These are phyloP conservation scores for Colletotrichum abscissum DNA, from an alignment of 2,329 filamentous ascomycete genomes.

Conservation along the genomic window DNA sequence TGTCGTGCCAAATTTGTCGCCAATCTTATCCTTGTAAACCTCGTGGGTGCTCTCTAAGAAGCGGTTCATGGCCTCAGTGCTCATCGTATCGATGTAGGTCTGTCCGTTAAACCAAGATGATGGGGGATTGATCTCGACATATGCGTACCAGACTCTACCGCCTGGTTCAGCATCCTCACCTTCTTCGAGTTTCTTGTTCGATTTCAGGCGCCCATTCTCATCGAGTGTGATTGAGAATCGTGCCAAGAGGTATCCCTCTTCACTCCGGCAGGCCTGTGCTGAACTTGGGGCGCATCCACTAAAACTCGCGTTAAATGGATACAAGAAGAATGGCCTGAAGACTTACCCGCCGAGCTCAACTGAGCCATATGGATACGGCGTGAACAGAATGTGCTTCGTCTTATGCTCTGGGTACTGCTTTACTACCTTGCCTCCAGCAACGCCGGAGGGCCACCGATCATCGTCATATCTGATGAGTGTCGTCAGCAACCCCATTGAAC, in stretches of 20 bases:
- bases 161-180: constrained; percentile 38
- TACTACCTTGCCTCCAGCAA: constrained; percentile 43
- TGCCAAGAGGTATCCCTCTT: constrained; percentile 41
- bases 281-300: constrained; percentile 23
- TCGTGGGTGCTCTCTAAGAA: constrained; percentile 46
- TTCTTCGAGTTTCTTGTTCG: constrained; percentile 34
- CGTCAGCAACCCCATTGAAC: not conserved
- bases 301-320: not conserved
- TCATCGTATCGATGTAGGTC: constrained; percentile 46
- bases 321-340: not conserved
- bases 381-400: constrained; percentile 43
- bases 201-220: constrained; percentile 40
- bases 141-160: constrained; percentile 43
- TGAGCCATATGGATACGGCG: constrained; percentile 34
- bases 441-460: constrained; percentile 46
- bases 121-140: constrained; percentile 43
- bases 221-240: constrained; percentile 41
- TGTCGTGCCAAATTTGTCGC: constrained; percentile 42
- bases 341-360: constrained; percentile 34
- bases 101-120: constrained; percentile 46
- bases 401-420: constrained; percentile 41
- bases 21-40: constrained; percentile 42
- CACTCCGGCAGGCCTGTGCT: constrained; percentile 36
- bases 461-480: constrained; percentile 39
- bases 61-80: constrained; percentile 39